Percentiles rank a stretch among this genome's conserved stretches.
phyloP scores from a whole-genome alignment of 2,329 filamentous ascomycete species.

The Penicillium thymicola region DNA sequence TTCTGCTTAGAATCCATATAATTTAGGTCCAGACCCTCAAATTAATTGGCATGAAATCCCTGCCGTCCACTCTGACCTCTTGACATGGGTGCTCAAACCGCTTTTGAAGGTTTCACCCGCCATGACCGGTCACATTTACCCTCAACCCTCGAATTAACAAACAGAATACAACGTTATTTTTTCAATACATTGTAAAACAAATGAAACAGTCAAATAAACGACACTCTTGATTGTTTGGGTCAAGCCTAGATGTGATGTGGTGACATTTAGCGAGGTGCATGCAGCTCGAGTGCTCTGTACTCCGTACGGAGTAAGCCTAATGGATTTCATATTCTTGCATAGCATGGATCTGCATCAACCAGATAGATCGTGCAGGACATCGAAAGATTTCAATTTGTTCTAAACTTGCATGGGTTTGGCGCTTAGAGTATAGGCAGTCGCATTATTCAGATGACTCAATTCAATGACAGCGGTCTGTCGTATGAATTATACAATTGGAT shows the following conservation, averaged over 20 bases:
- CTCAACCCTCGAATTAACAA: neutral
- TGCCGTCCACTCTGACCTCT: neutral
- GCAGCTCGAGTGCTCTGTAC: neutral
- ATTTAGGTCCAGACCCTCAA: neutral
- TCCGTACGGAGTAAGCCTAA: neutral
- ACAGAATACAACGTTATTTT: neutral
- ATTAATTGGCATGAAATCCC: neutral
- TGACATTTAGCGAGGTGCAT: neutral
- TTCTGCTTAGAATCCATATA: neutral
- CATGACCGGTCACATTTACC: neutral
- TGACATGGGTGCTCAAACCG: neutral
- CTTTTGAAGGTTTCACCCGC: neutral
- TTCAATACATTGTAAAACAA: neutral
- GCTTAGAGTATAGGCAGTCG: neutral
- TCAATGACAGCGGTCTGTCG: neutral
- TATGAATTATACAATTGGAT: neutral
- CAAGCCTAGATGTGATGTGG: neutral
- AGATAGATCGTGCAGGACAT: neutral
- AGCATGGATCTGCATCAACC: neutral
- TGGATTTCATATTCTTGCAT: neutral
- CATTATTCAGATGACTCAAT: neutral
- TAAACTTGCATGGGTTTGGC: neutral
- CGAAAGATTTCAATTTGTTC: neutral
- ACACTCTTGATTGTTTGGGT: neutral
- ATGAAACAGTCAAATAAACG: neutral